These are phyloP conservation scores for Marasmius oreades DNA, from an alignment of 1,284 basidiomycete species.

Conservation along the genomic window DNA sequence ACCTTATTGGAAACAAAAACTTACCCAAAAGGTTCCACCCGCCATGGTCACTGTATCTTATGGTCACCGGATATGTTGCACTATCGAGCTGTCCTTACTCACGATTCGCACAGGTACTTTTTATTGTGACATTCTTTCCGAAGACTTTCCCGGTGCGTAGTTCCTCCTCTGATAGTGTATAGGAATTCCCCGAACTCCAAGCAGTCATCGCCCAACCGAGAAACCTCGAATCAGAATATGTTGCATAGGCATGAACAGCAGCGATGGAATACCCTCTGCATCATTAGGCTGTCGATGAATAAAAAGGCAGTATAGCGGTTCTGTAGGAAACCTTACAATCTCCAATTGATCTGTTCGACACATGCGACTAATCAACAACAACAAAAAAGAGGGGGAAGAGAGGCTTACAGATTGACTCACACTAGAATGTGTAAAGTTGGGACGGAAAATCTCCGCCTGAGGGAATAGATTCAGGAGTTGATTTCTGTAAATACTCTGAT, in stretches of 20 bases:
- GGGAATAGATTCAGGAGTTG: background rate
- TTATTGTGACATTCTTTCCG: background rate
- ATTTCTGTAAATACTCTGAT: conserved; percentile 7
- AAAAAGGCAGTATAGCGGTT: too few species aligned
- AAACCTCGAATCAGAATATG: background rate
- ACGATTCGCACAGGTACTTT: background rate
- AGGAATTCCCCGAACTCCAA: background rate
- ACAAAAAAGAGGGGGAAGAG: background rate
- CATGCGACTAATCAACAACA: background rate
- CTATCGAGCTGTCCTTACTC: background rate
- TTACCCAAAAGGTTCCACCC: conserved; percentile 7
- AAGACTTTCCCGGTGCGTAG: background rate
- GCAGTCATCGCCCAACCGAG: background rate
- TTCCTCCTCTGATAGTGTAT: background rate
- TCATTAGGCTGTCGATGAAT: background rate
- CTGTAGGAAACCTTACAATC: background rate
- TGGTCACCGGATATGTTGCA: background rate
- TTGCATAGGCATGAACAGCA: background rate
- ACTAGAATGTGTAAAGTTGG: background rate
- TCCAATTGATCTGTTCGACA: conserved; percentile 1
- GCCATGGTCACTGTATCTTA: conserved; percentile 7
- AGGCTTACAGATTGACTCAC: background rate
- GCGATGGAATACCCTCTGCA: background rate
- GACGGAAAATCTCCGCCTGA: background rate
- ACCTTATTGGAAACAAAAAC: background rate